These are phyloP conservation scores for Hypoxylon sp. DNA, from an alignment of 2,329 filamentous ascomycete species.

Conservation along the genomic window DNA sequence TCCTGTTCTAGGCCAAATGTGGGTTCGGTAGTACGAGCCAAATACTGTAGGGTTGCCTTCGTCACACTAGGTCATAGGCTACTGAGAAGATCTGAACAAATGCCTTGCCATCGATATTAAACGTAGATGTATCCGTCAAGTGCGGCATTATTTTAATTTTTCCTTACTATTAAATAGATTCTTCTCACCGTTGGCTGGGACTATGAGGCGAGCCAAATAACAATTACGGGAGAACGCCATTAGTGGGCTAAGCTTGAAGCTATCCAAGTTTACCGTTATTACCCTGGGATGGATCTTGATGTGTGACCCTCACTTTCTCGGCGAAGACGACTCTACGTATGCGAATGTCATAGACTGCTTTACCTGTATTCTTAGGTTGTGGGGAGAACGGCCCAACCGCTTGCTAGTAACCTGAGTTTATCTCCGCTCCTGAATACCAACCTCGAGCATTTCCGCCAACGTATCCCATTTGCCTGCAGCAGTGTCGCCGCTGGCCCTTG, in stretches of 20 bases:
- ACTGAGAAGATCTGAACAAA: conserved; percentile 21
- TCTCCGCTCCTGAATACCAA: conserved; percentile 51
- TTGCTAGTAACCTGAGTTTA: conserved; percentile 9
- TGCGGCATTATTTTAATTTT: conserved; percentile 7
- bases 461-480: conserved; percentile 79
- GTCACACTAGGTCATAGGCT: conserved; percentile 33
- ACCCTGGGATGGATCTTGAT: conserved; percentile 27
- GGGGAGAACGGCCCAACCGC: background rate
- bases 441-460: conserved; percentile 83
- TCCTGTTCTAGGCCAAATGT: conserved; percentile 15
- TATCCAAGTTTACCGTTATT: conserved; percentile 6
- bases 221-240: conserved; percentile 17
- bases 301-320: background rate
- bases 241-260: background rate
- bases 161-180: background rate
- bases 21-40: conserved; percentile 8
- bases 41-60: conserved; percentile 14
- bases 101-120: conserved; percentile 19
- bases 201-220: background rate
- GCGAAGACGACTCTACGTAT: background rate
- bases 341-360: conserved; percentile 19
- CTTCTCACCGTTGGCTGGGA: background rate
- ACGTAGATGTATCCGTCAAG: background rate
- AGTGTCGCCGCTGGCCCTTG: conserved; percentile 77
- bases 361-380: conserved; percentile 6